These are phyloP conservation scores for Prunus campanulata DNA, from an alignment of 306 rosid species.

Conservation along the genomic window DNA sequence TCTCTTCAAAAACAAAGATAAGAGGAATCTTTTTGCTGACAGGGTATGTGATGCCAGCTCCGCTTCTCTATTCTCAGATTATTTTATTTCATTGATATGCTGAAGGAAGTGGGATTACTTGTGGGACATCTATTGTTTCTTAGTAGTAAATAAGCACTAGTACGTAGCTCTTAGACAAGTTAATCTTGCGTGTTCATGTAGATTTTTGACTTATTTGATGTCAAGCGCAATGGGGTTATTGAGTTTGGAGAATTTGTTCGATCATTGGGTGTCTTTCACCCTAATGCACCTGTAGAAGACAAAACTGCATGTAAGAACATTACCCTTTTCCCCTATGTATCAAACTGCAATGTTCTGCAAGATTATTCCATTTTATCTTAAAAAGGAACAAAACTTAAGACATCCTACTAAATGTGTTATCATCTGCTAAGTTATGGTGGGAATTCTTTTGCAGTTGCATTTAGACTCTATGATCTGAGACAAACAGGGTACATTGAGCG, in stretches of 20 bases:
- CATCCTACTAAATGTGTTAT: not conserved
- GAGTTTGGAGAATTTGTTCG: constrained; percentile 87
- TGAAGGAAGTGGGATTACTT: constrained; percentile 2
- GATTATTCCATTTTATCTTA: not conserved
- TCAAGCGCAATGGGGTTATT: constrained; percentile 76
- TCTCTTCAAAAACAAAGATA: constrained; percentile 61
- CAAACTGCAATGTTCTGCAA: not conserved
- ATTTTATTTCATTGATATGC: not conserved
- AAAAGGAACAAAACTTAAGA: not conserved
- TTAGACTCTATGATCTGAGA: constrained; percentile 74
- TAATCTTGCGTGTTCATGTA: constrained; percentile 30
- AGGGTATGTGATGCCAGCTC: constrained; percentile 50
- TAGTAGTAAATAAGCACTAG: not conserved
- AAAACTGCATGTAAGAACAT: constrained; percentile 63
- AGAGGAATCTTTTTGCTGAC: constrained; percentile 74
- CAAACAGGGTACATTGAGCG: constrained; percentile 79
- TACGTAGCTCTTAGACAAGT: not conserved
- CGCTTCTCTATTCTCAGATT: not conserved
- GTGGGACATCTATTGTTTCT: not conserved
- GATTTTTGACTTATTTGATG: constrained; percentile 80
- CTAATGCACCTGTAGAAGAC: constrained; percentile 62
- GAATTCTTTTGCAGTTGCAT: constrained; percentile 74
- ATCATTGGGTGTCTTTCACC: constrained; percentile 78
- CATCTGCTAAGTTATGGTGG: constrained; percentile 19
- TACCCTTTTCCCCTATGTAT: not conserved